Evolutionary conservation across 1,284 basidiomycete species (phyloP).

Genomic region (Rhizoctonia solani): DNA sequence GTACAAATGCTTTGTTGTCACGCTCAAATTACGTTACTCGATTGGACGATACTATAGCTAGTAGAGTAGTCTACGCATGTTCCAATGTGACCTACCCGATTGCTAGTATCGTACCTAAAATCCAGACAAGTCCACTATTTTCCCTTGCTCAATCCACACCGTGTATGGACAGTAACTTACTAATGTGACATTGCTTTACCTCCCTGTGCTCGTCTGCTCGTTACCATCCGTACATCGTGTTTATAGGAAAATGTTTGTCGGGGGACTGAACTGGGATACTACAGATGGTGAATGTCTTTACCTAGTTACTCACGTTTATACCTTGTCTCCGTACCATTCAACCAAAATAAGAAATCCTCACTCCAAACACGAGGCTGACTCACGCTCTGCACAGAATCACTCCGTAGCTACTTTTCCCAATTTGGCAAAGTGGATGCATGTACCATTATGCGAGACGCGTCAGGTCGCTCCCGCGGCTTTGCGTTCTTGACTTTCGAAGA

Average conservation of each 20-base stretch:
- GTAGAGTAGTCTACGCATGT: constrained; percentile 30
- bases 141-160: constrained; percentile 59
- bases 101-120: constrained; percentile 35
- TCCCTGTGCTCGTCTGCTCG: constrained; percentile 39
- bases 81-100: constrained; percentile 32
- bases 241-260: constrained; percentile 96
- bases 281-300: constrained; percentile 70
- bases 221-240: constrained; percentile 45
- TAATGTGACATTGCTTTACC: constrained; percentile 53
- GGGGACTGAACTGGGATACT: constrained; percentile 96
- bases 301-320: constrained; percentile 9
- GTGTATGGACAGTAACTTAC: constrained; percentile 69
- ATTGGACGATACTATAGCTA: constrained; percentile 34
- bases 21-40: constrained; percentile 6
- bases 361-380: background rate
- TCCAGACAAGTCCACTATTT: constrained; percentile 71
- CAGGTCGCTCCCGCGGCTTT: constrained; percentile 89
- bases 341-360: constrained; percentile 22
- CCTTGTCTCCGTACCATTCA: constrained; percentile 1
- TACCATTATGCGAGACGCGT: constrained; percentile 93
- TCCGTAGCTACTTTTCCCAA: constrained; percentile 84
- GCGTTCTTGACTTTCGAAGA: constrained; percentile 93
- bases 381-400: constrained; percentile 59
- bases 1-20: constrained; percentile 33
- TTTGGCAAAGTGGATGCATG: constrained; percentile 91